Evolutionary conservation across 768 basidiomycete genomes (phyloP), one percentile per base, ranked within the genome.

Genomic region (Mycena rosella): DNA sequence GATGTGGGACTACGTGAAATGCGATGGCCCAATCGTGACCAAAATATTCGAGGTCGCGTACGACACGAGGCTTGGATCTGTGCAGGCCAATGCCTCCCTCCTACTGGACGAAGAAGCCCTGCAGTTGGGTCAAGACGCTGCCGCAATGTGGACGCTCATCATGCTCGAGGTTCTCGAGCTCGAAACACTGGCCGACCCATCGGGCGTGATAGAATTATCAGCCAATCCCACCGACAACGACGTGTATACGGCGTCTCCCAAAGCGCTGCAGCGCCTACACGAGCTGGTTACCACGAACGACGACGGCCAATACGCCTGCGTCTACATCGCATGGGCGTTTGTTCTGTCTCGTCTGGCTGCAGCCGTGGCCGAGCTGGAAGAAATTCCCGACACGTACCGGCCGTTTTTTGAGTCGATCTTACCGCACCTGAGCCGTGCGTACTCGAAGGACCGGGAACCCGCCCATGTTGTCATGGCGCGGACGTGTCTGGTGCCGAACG

Each of bases 311-410:
- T 89, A 89, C 73, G 84, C 88, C 0, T 89, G 90, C 70, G 85
- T 91, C 5, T 91, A 93, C 72, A 82, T 96, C 8, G 90, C 90
- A 0, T 98, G 96, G 96, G 85, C 95, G 0, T 94, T 90, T 74
- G 87, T 96, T 1, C 85, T 97, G 5, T 90, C 90, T 14, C 85
- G 89, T 34, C 75, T 93, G n/a, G 76, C 82, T 22, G 74, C 81
- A 15, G 82, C 84, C 57, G 86, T 84, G 1, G 60, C 72, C n/a
- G 78, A 85, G 53, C 70, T 83, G 73, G 82, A 85, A 69, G 84
- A 87, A 65, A 76, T 90, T 36, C 89, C 90, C 22, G 76, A 83
- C 18, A 74, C 85, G 17, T 92, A 89, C 76, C 82, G 79, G 30
- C 65, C 79, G 3, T 88, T 93, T 77, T 83, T 91, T 75, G 83